A percentile compares a stretch with the other conserved stretches of the same genome.
Conservation (phyloP, 331 rosid species). For the Saraca asoca region DNA sequence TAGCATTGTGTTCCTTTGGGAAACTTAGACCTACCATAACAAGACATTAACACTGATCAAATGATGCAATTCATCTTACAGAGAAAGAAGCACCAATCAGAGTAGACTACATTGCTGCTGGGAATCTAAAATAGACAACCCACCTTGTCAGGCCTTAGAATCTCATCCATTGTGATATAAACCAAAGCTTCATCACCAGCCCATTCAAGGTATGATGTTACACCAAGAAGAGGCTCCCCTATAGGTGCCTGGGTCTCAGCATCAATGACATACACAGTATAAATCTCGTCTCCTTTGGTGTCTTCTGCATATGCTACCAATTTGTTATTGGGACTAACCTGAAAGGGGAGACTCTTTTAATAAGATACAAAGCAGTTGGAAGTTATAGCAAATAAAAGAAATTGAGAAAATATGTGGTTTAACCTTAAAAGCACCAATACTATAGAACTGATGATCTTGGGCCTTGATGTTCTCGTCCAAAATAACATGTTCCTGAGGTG, state of each 20-base stretch:
- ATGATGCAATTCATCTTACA: background rate
- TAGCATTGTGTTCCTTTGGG: background rate
- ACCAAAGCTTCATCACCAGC: constrained; percentile 66
- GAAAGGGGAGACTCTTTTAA: constrained; percentile 33
- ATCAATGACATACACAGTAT: constrained; percentile 73
- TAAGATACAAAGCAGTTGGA: constrained; percentile 13
- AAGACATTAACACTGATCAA: background rate
- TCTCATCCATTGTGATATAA: constrained; percentile 77
- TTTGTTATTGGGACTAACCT: constrained; percentile 81
- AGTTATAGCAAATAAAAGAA: background rate
- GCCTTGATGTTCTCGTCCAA: constrained; percentile 87
- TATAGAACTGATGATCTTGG: constrained; percentile 54
- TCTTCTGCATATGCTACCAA: constrained; percentile 89
- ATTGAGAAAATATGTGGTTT: constrained; percentile 14
- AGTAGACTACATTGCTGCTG: background rate
- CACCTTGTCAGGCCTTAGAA: constrained; percentile 93
- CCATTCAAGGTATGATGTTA: constrained; percentile 71
- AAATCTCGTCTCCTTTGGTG: constrained; percentile 88
- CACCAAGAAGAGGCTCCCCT: constrained; percentile 62
- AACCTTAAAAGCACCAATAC: constrained; percentile 63
- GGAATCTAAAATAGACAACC: constrained; percentile 1
- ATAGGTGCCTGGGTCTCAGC: constrained; percentile 62
- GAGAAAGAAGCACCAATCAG: constrained; percentile 3
- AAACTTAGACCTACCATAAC: too few species aligned
- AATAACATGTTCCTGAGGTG: constrained; percentile 75